Percentiles rank a stretch among this genome's conserved stretches.
These are phyloP conservation scores for Seiridium cupressi DNA, from an alignment of 2,329 filamentous ascomycete genomes.

Conservation along the genomic window DNA sequence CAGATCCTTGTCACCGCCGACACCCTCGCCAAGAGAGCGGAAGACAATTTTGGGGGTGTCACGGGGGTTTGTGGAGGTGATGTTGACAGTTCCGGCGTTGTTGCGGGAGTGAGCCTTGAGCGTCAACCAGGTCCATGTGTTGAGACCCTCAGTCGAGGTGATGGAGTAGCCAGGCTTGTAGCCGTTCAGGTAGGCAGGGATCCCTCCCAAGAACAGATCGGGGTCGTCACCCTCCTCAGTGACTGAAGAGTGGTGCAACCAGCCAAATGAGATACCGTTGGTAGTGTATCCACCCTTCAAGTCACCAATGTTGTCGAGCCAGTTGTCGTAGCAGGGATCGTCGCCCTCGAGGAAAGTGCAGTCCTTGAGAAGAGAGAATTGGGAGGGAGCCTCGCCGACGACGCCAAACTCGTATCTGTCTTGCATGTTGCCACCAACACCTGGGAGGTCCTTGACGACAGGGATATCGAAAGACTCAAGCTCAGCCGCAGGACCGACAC, in stretches of 20 bases:
- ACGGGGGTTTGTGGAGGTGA: constrained; percentile 32
- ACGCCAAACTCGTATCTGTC: constrained; percentile 36
- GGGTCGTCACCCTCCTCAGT: constrained; percentile 31
- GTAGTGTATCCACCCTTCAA: constrained; percentile 24
- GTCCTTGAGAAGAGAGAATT: constrained; percentile 27
- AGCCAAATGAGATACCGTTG: constrained; percentile 24
- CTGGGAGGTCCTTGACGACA: constrained; percentile 25
- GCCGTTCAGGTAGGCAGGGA: constrained; percentile 51
- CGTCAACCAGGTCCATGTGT: constrained; percentile 39
- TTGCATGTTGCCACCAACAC: constrained; percentile 31
- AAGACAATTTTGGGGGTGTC: constrained; percentile 39
- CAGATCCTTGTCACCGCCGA: constrained; percentile 30
- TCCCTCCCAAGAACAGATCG: constrained; percentile 56
- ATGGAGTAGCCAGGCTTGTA: constrained; percentile 55
- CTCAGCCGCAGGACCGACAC: constrained; percentile 25
- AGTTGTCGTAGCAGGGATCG: constrained; percentile 22
- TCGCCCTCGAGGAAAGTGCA: constrained; percentile 28
- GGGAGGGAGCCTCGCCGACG: constrained; percentile 34
- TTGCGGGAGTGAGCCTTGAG: constrained; percentile 51
- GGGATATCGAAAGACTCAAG: constrained; percentile 23
- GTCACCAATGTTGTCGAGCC: constrained; percentile 9
- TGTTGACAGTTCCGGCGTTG: constrained; percentile 44
- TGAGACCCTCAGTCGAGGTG: constrained; percentile 39
- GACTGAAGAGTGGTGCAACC: constrained; percentile 20
- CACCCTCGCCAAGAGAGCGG: constrained; percentile 46